Evolutionary conservation across 371 early-diverging fungal genomes (phyloP).

Genomic region (Lichtheimia corymbifera): DNA sequence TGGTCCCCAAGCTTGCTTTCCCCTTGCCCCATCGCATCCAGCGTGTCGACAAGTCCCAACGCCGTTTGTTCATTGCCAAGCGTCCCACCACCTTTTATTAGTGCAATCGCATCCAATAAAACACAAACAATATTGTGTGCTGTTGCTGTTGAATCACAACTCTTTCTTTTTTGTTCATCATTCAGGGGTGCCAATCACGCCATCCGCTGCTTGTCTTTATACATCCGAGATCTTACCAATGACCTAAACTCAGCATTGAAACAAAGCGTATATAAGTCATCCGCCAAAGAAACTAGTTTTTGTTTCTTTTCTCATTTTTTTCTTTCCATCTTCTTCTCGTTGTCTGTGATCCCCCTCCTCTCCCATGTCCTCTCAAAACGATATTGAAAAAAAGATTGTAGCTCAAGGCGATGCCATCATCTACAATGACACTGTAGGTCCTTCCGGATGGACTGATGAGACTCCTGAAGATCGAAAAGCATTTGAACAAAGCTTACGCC

Average conservation of each 20-base stretch:
- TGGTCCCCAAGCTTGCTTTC: constrained; percentile 90
- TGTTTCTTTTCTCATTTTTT: background rate
- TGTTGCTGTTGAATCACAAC: background rate
- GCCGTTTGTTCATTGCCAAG: constrained; percentile 84
- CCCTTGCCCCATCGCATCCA: constrained; percentile 96
- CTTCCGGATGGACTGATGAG: constrained; percentile 20
- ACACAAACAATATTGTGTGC: background rate
- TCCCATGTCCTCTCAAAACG: constrained; percentile 1
- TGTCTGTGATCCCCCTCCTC: background rate
- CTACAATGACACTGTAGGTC: constrained; percentile 27
- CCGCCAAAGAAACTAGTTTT: background rate
- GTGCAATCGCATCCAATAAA: constrained; percentile 13
- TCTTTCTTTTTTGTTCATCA: background rate
- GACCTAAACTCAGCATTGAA: constrained; percentile 4
- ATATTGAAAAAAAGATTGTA: constrained; percentile 19
- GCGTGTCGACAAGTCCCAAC: constrained; percentile 71
- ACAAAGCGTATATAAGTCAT: constrained; percentile 1
- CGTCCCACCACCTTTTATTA: constrained; percentile 91
- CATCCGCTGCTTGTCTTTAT: constrained; percentile 2
- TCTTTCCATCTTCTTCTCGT: background rate
- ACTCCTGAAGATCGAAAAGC: constrained; percentile 13
- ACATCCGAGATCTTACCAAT: constrained; percentile 9
- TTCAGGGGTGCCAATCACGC: constrained; percentile 6
- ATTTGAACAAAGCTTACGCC: constrained; percentile 17
- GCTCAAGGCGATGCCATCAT: constrained; percentile 21